These are phyloP conservation scores for Parietichytrium sp. DNA, from an alignment of 108 stramenopile species.

Conservation along the genomic window DNA sequence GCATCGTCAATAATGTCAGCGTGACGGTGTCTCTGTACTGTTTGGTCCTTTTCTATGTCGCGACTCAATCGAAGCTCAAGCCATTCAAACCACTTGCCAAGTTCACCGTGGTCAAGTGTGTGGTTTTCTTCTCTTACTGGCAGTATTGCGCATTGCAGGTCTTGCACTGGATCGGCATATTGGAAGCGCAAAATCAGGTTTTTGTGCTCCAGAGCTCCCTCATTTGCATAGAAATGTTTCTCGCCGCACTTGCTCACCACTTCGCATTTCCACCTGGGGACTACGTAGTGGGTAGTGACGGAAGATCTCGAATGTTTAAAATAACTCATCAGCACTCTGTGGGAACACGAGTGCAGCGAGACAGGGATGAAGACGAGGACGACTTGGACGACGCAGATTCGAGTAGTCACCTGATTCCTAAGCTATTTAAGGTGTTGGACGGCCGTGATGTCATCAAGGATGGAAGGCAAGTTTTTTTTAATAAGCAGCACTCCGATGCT, in stretches of 20 bases:
- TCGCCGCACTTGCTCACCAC: constrained; percentile 82
- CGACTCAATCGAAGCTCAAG: constrained; percentile 46
- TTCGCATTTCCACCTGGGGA: constrained; percentile 85
- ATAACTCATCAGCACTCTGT: background rate
- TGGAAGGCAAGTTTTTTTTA: background rate
- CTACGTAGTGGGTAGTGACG: constrained; percentile 49
- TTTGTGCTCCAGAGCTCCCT: constrained; percentile 81
- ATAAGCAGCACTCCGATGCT: background rate
- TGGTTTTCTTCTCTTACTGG: constrained; percentile 66
- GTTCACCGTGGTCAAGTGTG: constrained; percentile 58
- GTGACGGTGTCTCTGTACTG: constrained; percentile 62
- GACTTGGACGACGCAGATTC: background rate
- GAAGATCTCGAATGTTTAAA: background rate
- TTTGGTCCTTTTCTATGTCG: constrained; percentile 59
- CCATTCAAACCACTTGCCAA: constrained; percentile 53
- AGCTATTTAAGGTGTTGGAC: constrained; percentile 20
- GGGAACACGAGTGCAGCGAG: background rate
- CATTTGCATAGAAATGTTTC: constrained; percentile 89
- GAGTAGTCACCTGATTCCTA: background rate
- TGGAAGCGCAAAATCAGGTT: background rate
- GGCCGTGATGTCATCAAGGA: constrained; percentile 7
- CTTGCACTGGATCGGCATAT: constrained; percentile 45
- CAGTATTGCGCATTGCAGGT: constrained; percentile 56
- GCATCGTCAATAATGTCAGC: constrained; percentile 55
- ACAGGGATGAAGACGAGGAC: background rate